Base-by-base conservation (phyloP, 2,329 filamentous ascomycete species). In the Colletotrichum tropicale region DNA sequence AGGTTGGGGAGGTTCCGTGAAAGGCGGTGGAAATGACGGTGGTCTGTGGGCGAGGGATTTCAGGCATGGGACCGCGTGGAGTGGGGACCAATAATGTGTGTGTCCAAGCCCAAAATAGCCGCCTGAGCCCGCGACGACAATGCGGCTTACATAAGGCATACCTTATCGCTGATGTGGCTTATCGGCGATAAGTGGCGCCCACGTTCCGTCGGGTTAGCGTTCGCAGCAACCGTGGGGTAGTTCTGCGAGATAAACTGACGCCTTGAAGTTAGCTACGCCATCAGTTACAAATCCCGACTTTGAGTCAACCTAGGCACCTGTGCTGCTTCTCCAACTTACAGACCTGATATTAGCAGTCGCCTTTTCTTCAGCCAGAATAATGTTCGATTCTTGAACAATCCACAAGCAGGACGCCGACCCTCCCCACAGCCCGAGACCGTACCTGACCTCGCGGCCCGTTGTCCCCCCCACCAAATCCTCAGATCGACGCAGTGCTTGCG, bases 41-140 rank as follows among this genome's bases (percentile, higher is more conserved):
- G 70, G 74, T 30, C 74, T 52, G 74, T 76, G 74, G 34, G 74
- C 64, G 74, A 65, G 68, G 70, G 34, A 65, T 76, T 76, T 65
- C 48, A 76, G 64, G 73, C 60, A 65, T 64, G 28, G n/a, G 24
- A 67, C 43, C 43, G 43, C 43, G 69, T 60, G 69, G 62, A 52
- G 64, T 64, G 36, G 52, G 5, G 69, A 36, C 56, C 56, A 70
- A 64, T 24, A 32, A 66, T 66, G 15, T 43, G 34, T 66, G 62
- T 32, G 62, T 9, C 18, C 38, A 48, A 48, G 32, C 56, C 56
- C 26, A 62, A 38, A 48, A 61, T 71, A 72, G 13, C 52, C 69
- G 36, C 58, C 43, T 55, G 68, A 56, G 70, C 38, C 38, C 28
- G 18, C 30, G 36, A 43, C 30, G 32, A 32, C 36, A 13, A 26